Base-by-base conservation (phyloP, 495 filamentous ascomycete species). In the Parathielavia hyrcaniae region DNA sequence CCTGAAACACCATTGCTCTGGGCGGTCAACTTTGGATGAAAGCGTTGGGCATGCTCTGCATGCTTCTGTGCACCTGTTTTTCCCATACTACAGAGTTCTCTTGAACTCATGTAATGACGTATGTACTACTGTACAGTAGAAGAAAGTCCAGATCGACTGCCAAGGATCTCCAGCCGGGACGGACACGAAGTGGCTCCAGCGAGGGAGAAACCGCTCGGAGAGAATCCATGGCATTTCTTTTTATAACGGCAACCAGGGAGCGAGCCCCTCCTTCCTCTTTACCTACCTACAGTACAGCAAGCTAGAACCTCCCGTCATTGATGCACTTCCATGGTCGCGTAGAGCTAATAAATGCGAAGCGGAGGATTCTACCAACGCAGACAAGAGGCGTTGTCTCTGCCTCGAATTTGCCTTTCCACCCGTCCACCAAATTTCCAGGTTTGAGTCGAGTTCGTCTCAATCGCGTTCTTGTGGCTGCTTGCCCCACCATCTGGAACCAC, bases 201-300 rank as follows among this genome's bases (percentile, higher is more conserved):
- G 10, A 30, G 50, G 36, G 38, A 38, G 16, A 22, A 30, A 20
- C 0, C 26, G 26, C 30, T 30, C 17, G 43, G 41, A 45, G 53
- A 55, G 30, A 49, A 34, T 14, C 32, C 14, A 8, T 30, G 45
- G 45, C 35, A 19, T 57, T 57, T 57, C 55, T 50, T 57, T 57
- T 57, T 57, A 34, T 57, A 50, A 57, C 52, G 40, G 52, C 39
- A 20, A 19, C 22, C 22, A 22, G 50, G 50, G 22, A n/a, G 36
- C 0, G 36, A 53, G 50, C 38, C 50, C 50, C 50, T 53, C 50
- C 22, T 40, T 43, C 48, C 32, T 14, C 20, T 39, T 52, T n/a
- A n/a, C n/a, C n/a, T n/a, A n/a, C n/a, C n/a, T 52, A 23, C 46
- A 48, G 46, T 32, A 47, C 22, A 16, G 5, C n/a, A 16, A 43